Evolutionary conservation across 441 rosid genomes (phyloP).

Genomic region (Brassica balearica): DNA sequence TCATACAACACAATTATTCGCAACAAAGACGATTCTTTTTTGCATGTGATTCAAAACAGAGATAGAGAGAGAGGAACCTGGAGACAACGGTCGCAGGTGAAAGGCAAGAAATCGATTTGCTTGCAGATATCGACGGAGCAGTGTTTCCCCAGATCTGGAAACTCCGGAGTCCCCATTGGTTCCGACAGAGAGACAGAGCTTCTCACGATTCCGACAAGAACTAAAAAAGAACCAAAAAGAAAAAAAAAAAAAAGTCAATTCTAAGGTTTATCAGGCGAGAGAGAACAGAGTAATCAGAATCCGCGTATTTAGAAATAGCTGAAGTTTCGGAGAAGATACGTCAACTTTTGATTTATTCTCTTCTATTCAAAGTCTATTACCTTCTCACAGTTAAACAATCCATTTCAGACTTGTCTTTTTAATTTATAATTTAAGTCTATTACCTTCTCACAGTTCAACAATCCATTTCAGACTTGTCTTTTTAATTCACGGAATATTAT

Average conservation of each 20-base stretch:
- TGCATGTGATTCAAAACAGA: neutral
- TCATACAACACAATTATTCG: neutral
- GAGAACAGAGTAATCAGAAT: neutral
- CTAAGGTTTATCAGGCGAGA: slow-evolving; percentile 8
- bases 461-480: neutral
- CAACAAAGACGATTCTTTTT: neutral
- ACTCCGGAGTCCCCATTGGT: slow-evolving; percentile 90
- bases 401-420: neutral
- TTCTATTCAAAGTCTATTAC: slow-evolving; percentile 26
- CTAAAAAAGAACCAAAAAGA: neutral
- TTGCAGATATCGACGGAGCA: slow-evolving; percentile 78
- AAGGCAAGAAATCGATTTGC: slow-evolving; percentile 91
- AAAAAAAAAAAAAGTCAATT: neutral
- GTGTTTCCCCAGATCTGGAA: slow-evolving; percentile 96
- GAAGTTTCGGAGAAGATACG: slow-evolving; percentile 37
- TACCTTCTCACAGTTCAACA: neutral
- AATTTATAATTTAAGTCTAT: slow-evolving; percentile 10
- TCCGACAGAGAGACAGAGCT: neutral
- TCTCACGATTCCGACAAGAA: slow-evolving; percentile 11
- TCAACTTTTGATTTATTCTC: slow-evolving; percentile 1
- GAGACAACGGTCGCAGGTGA: slow-evolving; percentile 90
- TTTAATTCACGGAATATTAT: neutral
- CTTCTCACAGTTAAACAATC: neutral
- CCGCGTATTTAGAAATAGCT: slow-evolving; percentile 38
- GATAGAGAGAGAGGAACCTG: slow-evolving; percentile 52